phyloP scores from a whole-genome alignment of 2,329 filamentous ascomycete species.

The Sarocladiaceae sp. region DNA sequence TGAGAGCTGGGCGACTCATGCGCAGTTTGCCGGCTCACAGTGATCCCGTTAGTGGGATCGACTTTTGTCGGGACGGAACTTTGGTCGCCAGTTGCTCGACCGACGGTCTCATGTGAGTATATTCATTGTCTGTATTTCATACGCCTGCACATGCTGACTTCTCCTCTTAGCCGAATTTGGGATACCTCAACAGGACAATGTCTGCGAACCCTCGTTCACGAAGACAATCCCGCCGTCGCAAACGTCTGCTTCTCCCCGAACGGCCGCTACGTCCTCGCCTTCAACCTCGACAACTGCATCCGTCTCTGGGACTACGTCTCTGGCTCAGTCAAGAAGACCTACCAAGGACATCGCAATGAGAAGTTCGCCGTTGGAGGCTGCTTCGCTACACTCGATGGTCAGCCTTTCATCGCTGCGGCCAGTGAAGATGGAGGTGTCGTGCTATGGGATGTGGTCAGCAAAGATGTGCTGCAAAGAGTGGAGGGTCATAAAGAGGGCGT shows the following conservation, averaged over 20 bases:
- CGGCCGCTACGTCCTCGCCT: slow-evolving; percentile 87
- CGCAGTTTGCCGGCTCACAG: slow-evolving; percentile 88
- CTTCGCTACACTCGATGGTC: slow-evolving; percentile 58
- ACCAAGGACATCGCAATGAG: slow-evolving; percentile 84
- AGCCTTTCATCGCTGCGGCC: slow-evolving; percentile 69
- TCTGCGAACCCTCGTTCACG: slow-evolving; percentile 88
- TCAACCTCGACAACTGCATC: slow-evolving; percentile 84
- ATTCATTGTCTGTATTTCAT: not conserved
- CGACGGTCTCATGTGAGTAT: slow-evolving; percentile 75
- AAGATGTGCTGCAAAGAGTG: slow-evolving; percentile 71
- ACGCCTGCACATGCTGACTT: slow-evolving; percentile 17
- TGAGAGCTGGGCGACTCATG: slow-evolving; percentile 83
- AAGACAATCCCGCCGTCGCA: slow-evolving; percentile 88
- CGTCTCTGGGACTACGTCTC: slow-evolving; percentile 94
- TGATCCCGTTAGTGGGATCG: slow-evolving; percentile 89
- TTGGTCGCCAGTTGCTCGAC: slow-evolving; percentile 87
- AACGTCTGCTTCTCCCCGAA: slow-evolving; percentile 92
- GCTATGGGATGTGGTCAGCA: slow-evolving; percentile 87
- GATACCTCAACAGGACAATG: slow-evolving; percentile 94
- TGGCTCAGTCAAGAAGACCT: slow-evolving; percentile 91
- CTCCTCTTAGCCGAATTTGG: slow-evolving; percentile 73
- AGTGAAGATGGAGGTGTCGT: slow-evolving; percentile 84
- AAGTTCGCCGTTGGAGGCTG: slow-evolving; percentile 81
- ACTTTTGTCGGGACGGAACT: slow-evolving; percentile 89
- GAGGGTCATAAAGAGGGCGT: slow-evolving; percentile 45